These are phyloP conservation scores for Epichloe sibirici DNA, from an alignment of 2,329 filamentous ascomycete species.

Conservation along the genomic window DNA sequence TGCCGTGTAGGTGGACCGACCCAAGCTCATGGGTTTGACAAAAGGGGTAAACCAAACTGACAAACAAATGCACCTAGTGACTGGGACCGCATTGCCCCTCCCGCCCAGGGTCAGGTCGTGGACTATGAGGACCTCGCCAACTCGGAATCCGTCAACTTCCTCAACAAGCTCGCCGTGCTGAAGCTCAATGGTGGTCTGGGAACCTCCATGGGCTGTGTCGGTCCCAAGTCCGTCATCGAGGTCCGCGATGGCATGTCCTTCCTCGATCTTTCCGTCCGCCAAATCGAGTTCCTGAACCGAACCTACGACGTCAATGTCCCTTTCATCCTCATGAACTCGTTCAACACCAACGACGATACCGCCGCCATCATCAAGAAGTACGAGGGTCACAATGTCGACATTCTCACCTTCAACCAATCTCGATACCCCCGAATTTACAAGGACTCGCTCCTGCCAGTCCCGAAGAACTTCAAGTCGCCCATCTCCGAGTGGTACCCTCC, in stretches of 20 bases:
- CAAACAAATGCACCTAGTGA: conserved; percentile 43
- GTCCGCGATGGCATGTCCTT: conserved; percentile 99
- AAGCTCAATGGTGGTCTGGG: conserved; percentile 99
- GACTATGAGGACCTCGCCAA: conserved; percentile 86
- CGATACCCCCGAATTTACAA: conserved; percentile 96
- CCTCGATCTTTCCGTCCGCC: conserved; percentile 93
- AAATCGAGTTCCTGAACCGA: conserved; percentile 98
- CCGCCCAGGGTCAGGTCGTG: conserved; percentile 85
- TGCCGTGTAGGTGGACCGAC: conserved; percentile 46
- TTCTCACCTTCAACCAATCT: conserved; percentile 99
- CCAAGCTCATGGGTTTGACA: background rate
- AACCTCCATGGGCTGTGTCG: conserved; percentile 99
- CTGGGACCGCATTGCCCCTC: conserved; percentile 94
- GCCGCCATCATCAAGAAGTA: conserved; percentile 99
- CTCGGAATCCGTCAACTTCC: conserved; percentile 81
- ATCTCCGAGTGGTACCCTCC: conserved; percentile 98
- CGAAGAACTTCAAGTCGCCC: conserved; percentile 75
- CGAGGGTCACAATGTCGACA: conserved; percentile 98
- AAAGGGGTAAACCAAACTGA: background rate
- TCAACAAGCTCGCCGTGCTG: conserved; percentile 94
- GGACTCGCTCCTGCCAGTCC: conserved; percentile 92
- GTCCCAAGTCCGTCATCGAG: conserved; percentile 98
- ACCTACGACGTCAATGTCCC: conserved; percentile 96
- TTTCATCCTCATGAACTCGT: conserved; percentile 99
- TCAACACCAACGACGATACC: conserved; percentile 98